Conservation (phyloP, 2,329 filamentous ascomycete species). For the Fusarium domesticum region DNA sequence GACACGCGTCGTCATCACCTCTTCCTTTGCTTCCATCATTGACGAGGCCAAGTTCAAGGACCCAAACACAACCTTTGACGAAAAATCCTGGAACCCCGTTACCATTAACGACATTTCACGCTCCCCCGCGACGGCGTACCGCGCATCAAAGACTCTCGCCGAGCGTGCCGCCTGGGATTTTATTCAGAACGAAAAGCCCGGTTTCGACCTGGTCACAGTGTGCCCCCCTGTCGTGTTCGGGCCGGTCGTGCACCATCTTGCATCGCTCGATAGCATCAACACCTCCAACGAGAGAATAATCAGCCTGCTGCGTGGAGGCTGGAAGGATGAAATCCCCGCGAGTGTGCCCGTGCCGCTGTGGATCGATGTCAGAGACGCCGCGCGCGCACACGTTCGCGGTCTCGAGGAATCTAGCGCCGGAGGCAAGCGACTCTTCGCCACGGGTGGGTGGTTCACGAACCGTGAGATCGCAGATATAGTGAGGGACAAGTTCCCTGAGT, state of each 20-base stretch:
- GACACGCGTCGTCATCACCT: constrained; percentile 66
- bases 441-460: constrained; percentile 47
- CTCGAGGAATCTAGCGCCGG: constrained; percentile 47
- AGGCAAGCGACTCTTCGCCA: constrained; percentile 51
- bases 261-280: constrained; percentile 47
- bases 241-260: constrained; percentile 48
- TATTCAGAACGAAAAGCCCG: constrained; percentile 40
- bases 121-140: constrained; percentile 46
- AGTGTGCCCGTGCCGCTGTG: constrained; percentile 44
- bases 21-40: constrained; percentile 54
- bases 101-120: constrained; percentile 44
- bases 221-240: constrained; percentile 56
- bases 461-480: constrained; percentile 43
- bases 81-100: constrained; percentile 53
- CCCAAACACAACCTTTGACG: constrained; percentile 42
- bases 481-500: constrained; percentile 49
- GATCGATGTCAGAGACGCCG: constrained; percentile 57
- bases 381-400: constrained; percentile 51
- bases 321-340: constrained; percentile 43
- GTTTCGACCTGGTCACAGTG: constrained; percentile 52
- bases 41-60: constrained; percentile 38
- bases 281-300: constrained; percentile 54
- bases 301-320: constrained; percentile 48
- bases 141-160: constrained; percentile 53
- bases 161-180: constrained; percentile 55